Percentiles rank a stretch among this genome's conserved stretches.
Evolutionary conservation across 2,329 filamentous ascomycete genomes (phyloP).

Genomic region (Monosporascus ibericus): DNA sequence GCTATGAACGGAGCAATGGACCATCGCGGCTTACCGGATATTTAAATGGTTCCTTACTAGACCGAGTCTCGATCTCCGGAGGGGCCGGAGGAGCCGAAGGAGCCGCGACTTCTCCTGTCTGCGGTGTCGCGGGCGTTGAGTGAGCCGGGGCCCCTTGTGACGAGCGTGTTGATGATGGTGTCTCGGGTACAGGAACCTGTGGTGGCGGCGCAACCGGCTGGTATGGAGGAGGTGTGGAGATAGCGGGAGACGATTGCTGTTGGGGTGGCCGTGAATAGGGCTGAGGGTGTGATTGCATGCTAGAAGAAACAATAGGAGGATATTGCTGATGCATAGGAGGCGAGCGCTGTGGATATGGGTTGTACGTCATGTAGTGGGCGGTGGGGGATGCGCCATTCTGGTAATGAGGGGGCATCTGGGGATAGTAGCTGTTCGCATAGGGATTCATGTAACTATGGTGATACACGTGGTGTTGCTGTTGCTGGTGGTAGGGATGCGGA

Average conservation of each 20-base stretch:
- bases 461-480: conserved; percentile 42
- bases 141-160: conserved; percentile 32
- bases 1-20: not conserved
- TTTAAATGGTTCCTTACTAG: conserved; percentile 31
- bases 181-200: conserved; percentile 37
- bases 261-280: conserved; percentile 38
- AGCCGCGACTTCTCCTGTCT: conserved; percentile 22
- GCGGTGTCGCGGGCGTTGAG: conserved; percentile 42
- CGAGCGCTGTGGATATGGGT: conserved; percentile 24
- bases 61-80: conserved; percentile 18
- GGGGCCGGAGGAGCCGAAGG: conserved; percentile 9
- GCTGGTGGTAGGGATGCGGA: conserved; percentile 33
- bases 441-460: conserved; percentile 40
- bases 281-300: conserved; percentile 31
- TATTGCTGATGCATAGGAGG: conserved; percentile 45
- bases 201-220: conserved; percentile 36
- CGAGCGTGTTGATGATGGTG: conserved; percentile 48
- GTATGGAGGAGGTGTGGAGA: conserved; percentile 48
- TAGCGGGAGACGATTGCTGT: conserved; percentile 42
- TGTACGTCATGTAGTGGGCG: conserved; percentile 43
- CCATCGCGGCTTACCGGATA: conserved; percentile 41
- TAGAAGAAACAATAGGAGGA: conserved; percentile 41
- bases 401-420: conserved; percentile 54
- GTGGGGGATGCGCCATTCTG: conserved; percentile 44
- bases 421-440: conserved; percentile 45